phyloP scores from a whole-genome alignment of 106 monocot species.

The Amphibolis antarctica region DNA sequence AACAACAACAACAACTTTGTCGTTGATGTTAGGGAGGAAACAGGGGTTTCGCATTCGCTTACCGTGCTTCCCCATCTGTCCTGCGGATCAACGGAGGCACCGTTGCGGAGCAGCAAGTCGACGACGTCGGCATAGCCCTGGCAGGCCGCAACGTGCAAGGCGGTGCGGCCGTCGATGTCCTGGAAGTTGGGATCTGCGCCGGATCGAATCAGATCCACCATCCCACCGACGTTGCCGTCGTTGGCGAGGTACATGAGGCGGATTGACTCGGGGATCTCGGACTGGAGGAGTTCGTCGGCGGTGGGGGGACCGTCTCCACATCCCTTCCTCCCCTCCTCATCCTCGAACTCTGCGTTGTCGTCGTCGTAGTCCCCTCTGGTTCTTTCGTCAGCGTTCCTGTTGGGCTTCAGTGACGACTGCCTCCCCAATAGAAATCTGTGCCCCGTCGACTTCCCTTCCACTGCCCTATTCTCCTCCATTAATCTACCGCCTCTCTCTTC shows the following conservation, averaged over 20 bases:
- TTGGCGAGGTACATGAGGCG: conserved; percentile 71
- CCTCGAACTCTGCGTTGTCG: not conserved
- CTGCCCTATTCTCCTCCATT: not conserved
- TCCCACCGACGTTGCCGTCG: conserved; percentile 67
- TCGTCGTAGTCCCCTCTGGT: not conserved
- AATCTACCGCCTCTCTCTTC: not conserved
- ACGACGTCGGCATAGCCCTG: conserved; percentile 56
- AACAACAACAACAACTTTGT: not conserved
- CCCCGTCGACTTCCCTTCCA: conserved; percentile 36
- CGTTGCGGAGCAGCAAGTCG: conserved; percentile 41
- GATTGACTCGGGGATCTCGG: conserved; percentile 20
- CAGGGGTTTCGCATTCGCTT: not conserved
- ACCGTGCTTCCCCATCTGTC: conserved; percentile 95
- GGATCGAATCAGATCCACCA: conserved; percentile 47
- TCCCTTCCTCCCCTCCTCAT: not conserved
- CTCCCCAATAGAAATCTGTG: conserved; percentile 40
- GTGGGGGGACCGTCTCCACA: not conserved
- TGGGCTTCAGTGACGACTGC: conserved; percentile 65
- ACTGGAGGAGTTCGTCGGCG: not conserved
- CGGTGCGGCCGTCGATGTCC: conserved; percentile 71
- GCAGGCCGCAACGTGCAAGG: conserved; percentile 87
- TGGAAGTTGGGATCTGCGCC: conserved; percentile 48
- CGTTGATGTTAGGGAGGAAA: not conserved
- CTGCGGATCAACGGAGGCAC: conserved; percentile 45
- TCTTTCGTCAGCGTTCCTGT: conserved; percentile 4